Evolutionary conservation across 257 asterid species (phyloP), one percentile per base, ranked within the genome.

Genomic region (Cruciata laevipes): DNA sequence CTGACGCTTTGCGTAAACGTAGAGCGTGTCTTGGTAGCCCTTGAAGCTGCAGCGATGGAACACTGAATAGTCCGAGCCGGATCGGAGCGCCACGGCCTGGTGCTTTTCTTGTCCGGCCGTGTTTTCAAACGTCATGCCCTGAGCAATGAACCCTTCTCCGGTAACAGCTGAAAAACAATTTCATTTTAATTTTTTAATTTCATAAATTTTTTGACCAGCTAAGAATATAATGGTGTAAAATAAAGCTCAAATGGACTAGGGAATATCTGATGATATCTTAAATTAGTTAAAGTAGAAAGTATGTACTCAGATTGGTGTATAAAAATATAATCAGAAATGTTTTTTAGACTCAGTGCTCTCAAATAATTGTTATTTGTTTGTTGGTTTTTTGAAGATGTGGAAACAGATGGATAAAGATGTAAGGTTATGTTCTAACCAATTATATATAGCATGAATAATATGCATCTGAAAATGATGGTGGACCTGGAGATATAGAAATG

Each of bases 1-100:
- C 69, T 93, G 97, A 6, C 94, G 74, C 0, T 82, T 67, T 0
- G 95, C 77, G 38, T 84, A 88, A 27, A 74, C 90, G 70, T 89
- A 93, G 4, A 92, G 83, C 0, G 98, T 93, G 74, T 93, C 98
- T 74, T 93, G 98, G 63, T 88, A 90, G 0, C 98, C 97, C 61
- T 89, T 96, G 61, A 93, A 85, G 53, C 96, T 86, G 74, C 98
- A 93, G 13, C 75, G 84, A 69, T 85, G 88, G 69, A 87, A 84
- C 0, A 85, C 91, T 1, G 98, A 90, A 17, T 74, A 84, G 32
- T 93, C 98, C 12, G 98, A 78, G 42, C 94, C 96, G 3, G 90
- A 87, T 7, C 94, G 84, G 3, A 93, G 73, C 14, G 98, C 97
- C 13, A 93, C 98, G 0, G 97, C 97, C 44, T 90, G 98, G 78